Base-by-base conservation (phyloP, 2,329 filamentous ascomycete species). In the Lachnellula subtilissima region DNA sequence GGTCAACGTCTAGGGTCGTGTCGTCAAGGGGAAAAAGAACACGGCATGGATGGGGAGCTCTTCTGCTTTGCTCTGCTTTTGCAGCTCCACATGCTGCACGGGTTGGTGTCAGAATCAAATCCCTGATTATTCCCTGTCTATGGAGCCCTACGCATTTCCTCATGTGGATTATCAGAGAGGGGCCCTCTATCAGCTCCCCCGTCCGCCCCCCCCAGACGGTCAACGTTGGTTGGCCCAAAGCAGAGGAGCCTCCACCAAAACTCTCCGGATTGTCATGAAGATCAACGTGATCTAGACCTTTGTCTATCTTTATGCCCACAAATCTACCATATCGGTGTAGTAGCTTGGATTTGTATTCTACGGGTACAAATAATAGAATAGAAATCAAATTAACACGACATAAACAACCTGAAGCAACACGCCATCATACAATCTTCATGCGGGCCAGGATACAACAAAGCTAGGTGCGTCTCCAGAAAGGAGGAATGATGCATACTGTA, bases 191-290 rank as follows among this genome's bases (percentile, higher is more conserved):
- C 15, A 23, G 45, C 45, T 32, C 45, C 45, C 45, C 45, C 8
- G 28, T 32, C 28, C 28, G 7, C 5, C 28, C 28, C 28, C 28
- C 28, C 28, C 9, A 9, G 28, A 32, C 9, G 28, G 11, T 32
- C 28, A 23, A 17, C 28, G 45, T 23, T 28, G 43, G 45, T 32
- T 9, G 37, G 22, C 14, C 45, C n/a, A 15, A 48, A 51, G 14
- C 35, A 35, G 14, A 12, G 19, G 37, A 42, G 28, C 49, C 49
- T 53, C 42, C 51, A 53, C 51, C 43, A 15, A 53, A 53, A 53
- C 51, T 53, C 42, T 53, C 51, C 42, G 51, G 25, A 47, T 40
- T 53, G 43, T 48, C 28, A 37, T 12, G 11, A 28, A 15, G 12
- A 28, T 36, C 28, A 19, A n/a, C 15, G 6, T 42, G 9, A 42